Evolutionary conservation across 257 asterid genomes (phyloP).

Genomic region (Rubia yunnanensis): DNA sequence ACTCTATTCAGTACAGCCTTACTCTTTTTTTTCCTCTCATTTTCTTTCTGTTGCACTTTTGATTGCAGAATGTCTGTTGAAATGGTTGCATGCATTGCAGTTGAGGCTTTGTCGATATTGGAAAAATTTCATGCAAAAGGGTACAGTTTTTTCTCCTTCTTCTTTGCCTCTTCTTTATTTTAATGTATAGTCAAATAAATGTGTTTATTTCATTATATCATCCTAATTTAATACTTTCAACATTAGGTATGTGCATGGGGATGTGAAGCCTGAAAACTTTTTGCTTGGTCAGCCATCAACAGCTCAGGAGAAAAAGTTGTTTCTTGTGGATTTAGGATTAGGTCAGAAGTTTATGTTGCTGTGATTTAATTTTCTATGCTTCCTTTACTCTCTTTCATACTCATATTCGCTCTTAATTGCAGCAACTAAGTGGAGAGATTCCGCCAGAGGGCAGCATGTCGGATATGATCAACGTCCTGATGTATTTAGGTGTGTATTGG

Average conservation of each 20-base stretch:
- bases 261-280: constrained; percentile 47
- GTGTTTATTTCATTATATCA: background rate
- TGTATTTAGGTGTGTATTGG: constrained; percentile 25
- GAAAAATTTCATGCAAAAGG: constrained; percentile 41
- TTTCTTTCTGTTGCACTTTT: background rate
- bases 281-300: constrained; percentile 42
- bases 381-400: background rate
- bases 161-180: background rate
- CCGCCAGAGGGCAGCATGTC: constrained; percentile 30
- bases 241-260: constrained; percentile 40
- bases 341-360: constrained; percentile 19
- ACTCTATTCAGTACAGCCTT: background rate
- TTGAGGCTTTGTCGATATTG: constrained; percentile 37
- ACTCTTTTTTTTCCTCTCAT: background rate
- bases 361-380: background rate
- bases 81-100: constrained; percentile 46
- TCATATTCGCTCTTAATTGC: constrained; percentile 7
- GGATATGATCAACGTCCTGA: constrained; percentile 48
- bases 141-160: constrained; percentile 13
- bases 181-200: background rate
- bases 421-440: constrained; percentile 44
- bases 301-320: constrained; percentile 38
- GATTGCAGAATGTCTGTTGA: constrained; percentile 34
- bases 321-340: constrained; percentile 46
- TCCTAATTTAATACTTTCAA: background rate